Conservation (phyloP, 768 basidiomycete species). For the Collybia sordida region DNA sequence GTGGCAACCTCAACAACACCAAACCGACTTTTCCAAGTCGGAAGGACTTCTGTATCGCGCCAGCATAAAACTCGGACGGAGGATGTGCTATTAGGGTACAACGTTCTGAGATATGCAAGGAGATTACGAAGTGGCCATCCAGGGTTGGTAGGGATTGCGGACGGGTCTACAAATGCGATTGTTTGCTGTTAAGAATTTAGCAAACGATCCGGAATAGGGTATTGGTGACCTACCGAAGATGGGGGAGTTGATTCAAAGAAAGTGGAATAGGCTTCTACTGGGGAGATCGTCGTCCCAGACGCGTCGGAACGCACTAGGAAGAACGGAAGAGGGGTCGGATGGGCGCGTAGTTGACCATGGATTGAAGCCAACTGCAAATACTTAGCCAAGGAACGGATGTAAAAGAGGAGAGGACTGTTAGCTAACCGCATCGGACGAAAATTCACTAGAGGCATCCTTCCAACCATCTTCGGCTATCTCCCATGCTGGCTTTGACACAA, state of each 20-base stretch:
- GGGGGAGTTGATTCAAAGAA: slow-evolving; percentile 49
- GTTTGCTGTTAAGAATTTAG: slow-evolving; percentile 27
- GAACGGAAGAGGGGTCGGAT: slow-evolving; percentile 44
- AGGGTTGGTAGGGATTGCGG: slow-evolving; percentile 67
- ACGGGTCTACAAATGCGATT: slow-evolving; percentile 83
- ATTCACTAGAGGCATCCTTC: slow-evolving; percentile 43
- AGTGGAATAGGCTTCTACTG: slow-evolving; percentile 53
- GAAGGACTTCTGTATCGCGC: slow-evolving; percentile 57
- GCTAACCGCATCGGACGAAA: slow-evolving; percentile 43
- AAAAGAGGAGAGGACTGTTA: background rate
- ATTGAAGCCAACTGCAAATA: slow-evolving; percentile 48
- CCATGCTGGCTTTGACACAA: slow-evolving; percentile 89
- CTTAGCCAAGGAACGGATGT: background rate
- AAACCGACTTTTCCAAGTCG: slow-evolving; percentile 62
- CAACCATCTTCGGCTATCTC: slow-evolving; percentile 69
- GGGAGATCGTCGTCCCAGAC: slow-evolving; percentile 39
- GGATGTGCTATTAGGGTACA: slow-evolving; percentile 49
- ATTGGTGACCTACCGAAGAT: slow-evolving; percentile 7
- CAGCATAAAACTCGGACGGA: slow-evolving; percentile 72
- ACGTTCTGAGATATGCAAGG: slow-evolving; percentile 72
- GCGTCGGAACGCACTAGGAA: slow-evolving; percentile 55
- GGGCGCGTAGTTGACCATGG: slow-evolving; percentile 44
- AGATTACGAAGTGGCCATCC: slow-evolving; percentile 96
- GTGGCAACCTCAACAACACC: slow-evolving; percentile 46
- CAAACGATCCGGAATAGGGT: background rate